These are phyloP conservation scores for Gracilaria domingensis DNA, from an alignment of 23 red algal genomes.

Conservation along the genomic window DNA sequence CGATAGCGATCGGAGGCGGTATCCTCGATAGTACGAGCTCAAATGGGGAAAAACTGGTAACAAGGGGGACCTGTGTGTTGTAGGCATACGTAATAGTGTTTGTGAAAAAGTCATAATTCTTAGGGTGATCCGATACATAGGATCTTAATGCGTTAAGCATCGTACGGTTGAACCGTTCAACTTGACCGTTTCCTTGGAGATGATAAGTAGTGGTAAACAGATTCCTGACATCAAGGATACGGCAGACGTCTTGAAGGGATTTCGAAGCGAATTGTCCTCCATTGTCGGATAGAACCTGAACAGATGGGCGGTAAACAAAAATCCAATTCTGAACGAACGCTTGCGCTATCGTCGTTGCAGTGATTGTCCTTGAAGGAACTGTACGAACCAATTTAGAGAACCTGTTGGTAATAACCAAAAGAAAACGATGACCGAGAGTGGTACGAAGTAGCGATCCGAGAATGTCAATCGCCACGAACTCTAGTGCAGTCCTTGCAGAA, in stretches of 20 bases:
- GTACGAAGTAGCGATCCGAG: too few species aligned
- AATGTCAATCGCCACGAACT: too few species aligned
- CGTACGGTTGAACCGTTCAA: constrained; percentile 30
- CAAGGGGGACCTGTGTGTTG: background rate
- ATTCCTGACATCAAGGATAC: background rate
- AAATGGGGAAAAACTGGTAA: background rate
- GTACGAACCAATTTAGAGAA: too few species aligned
- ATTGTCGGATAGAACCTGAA: constrained; percentile 7
- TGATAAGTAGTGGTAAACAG: constrained; percentile 30
- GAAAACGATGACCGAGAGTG: too few species aligned
- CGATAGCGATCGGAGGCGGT: background rate
- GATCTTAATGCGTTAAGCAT: background rate
- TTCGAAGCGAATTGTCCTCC: constrained; percentile 19
- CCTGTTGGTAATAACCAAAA: too few species aligned
- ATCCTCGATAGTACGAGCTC: background rate
- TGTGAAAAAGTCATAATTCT: background rate
- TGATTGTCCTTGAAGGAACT: background rate
- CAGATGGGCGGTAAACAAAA: background rate
- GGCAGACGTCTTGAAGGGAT: constrained; percentile 25
- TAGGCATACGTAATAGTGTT: background rate
- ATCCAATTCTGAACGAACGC: background rate
- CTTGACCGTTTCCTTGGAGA: constrained; percentile 15
- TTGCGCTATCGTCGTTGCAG: too few species aligned
- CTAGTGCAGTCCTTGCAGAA: too few species aligned
- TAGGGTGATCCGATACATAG: background rate